Percentiles rank a stretch among this genome's conserved stretches.
phyloP scores from a whole-genome alignment of 2,329 filamentous ascomycete genomes.

The Pestalotiopsis sp. region DNA sequence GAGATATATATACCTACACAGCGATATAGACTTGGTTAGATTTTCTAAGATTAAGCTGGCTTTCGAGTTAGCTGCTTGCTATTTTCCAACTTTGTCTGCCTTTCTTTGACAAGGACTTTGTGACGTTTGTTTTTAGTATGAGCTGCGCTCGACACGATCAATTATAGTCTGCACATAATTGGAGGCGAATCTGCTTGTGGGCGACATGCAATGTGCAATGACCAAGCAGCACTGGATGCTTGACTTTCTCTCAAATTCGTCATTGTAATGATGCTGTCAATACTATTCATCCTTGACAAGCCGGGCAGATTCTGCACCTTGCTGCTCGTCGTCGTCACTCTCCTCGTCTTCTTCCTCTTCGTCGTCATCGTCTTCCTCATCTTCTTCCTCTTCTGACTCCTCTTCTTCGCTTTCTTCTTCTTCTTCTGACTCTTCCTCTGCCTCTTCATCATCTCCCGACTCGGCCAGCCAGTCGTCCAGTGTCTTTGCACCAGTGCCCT shows the following conservation, averaged over 20 bases:
- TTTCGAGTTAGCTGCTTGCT: background rate
- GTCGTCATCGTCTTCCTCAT: slow-evolving; percentile 9
- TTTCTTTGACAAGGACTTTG: background rate
- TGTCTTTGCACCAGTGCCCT: slow-evolving; percentile 65
- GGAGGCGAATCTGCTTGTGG: too few relatives aligned
- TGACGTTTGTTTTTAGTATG: too few relatives aligned
- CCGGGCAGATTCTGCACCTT: background rate
- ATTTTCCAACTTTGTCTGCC: background rate
- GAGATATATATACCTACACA: background rate
- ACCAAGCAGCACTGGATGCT: too few relatives aligned
- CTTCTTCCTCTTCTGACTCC: slow-evolving; percentile 12
- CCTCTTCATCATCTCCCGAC: slow-evolving; percentile 44
- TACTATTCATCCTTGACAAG: slow-evolving; percentile 7
- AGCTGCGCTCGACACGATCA: too few relatives aligned
- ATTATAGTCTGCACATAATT: too few relatives aligned
- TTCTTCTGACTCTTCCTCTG: slow-evolving; percentile 11
- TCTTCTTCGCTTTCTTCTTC: slow-evolving; percentile 12
- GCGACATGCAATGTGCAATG: too few relatives aligned
- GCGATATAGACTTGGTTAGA: background rate
- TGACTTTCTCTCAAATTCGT: background rate
- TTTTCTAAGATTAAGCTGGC: background rate
- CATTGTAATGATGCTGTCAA: background rate
- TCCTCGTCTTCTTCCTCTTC: slow-evolving; percentile 12
- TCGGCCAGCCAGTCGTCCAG: slow-evolving; percentile 92
- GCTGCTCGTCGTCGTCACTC: slow-evolving; percentile 4